Base-by-base conservation (phyloP, 75 land plant genomes). In the Selaginella moellendorffii region DNA sequence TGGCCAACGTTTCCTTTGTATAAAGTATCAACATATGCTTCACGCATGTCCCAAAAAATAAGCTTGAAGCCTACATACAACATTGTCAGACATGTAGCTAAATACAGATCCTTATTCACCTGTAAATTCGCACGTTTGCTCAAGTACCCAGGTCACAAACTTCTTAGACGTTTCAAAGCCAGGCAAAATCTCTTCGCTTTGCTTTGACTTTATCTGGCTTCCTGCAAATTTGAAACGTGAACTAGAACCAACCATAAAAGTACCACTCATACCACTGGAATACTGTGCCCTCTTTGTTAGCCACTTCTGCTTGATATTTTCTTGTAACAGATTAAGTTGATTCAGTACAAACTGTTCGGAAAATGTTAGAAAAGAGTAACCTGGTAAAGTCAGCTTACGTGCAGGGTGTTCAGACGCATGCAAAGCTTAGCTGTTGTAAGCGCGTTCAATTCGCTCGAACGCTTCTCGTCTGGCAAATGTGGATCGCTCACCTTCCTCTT, bases 1-100 rank as follows among this genome's bases (percentile, higher is more conserved):
- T 79, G 82, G 19, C 86, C 59, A 5, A 36, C 46, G 72, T 59
- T 78, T 25, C 74, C 78, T 54, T 78, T 85, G 75, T 92, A 92
- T 53, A 92, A 62, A 26, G 78, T 78, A 26, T 92, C 87, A 53
- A 92, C 83, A 53, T 85, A 88, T n/a, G 71, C 67, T 27, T 85
- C 96, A 69, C 86, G 75, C 71, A 92, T 68, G 78, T 92, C 97
- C 95, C 95, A 88, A 62, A 92, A 92, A 0, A 92, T 70, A 30
- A 85, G 71, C 62, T 92, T 92, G 18, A 81, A 87, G 28, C 97
- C 97, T 92, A 65, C 56, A 79, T 62, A 5, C 46, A 36, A n/a
- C n/a, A n/a, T n/a, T n/a, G n/a, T n/a, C n/a, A n/a, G n/a, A n/a
- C n/a, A n/a, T n/a, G n/a, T n/a, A n/a, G n/a, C n/a, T 36, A 14